Conservation (phyloP, 1,284 basidiomycete genomes). For the Moesziomyces globuligerus region DNA sequence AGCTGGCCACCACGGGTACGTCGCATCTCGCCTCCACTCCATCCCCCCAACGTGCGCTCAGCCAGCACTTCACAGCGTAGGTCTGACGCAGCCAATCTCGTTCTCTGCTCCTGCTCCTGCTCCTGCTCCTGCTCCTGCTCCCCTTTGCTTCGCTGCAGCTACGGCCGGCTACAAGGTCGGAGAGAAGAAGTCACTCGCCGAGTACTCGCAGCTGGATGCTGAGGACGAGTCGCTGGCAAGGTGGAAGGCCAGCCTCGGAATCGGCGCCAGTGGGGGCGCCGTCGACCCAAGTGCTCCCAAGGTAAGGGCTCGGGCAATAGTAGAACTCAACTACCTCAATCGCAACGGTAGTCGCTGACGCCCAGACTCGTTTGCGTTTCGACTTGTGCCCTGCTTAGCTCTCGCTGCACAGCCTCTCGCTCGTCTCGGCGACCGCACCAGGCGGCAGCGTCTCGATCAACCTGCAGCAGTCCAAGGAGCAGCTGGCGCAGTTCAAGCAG, state of each 20-base stretch:
- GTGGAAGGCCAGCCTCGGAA: conserved; percentile 90
- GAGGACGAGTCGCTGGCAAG: conserved; percentile 81
- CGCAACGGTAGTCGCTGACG: conserved; percentile 1
- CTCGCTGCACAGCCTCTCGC: conserved; percentile 68
- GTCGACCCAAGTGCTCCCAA: conserved; percentile 64
- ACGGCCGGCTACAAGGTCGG: conserved; percentile 67
- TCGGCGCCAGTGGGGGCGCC: conserved; percentile 71
- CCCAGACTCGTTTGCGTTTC: background rate
- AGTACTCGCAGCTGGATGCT: conserved; percentile 76
- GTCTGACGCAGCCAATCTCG: background rate
- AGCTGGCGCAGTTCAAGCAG: conserved; percentile 70
- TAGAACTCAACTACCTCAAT: background rate
- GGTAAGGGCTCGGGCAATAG: conserved; percentile 14
- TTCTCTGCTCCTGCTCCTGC: background rate
- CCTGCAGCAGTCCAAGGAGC: conserved; percentile 69
- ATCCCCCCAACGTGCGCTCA: background rate
- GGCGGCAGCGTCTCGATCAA: conserved; percentile 69
- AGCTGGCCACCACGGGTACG: conserved; percentile 51
- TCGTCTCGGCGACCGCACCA: conserved; percentile 68
- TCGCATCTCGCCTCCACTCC: conserved; percentile 1
- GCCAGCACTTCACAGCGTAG: background rate
- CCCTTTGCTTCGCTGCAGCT: conserved; percentile 17
- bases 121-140: background rate
- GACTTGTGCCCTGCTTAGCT: conserved; percentile 25
- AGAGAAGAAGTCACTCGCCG: conserved; percentile 70